Evolutionary conservation across 257 asterid genomes (phyloP), one percentile per base, ranked within the genome.

Genomic region (Capsicum pubescens): DNA sequence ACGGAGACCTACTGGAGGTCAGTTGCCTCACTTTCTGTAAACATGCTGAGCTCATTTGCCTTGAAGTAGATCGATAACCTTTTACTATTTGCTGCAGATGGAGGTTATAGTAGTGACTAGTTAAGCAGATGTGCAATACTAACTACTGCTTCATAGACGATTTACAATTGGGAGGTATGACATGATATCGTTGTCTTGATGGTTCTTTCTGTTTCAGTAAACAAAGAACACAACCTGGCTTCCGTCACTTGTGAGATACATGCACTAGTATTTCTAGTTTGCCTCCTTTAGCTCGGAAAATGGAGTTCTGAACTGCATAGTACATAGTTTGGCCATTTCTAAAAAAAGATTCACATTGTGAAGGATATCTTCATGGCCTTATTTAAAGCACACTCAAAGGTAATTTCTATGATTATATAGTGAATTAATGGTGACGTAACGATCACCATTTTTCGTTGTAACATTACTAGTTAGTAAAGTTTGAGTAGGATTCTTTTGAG

Each of bases 1-100:
- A 82, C 93, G 83, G 91, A 86, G 91, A 90, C 87, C 90, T 87
- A 90, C 91, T 21, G 95, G 98, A 90, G 98, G 98, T 95, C 87
- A 16, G 82, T 61, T 82, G 64, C 72, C 76, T 72, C 82, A 63
- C 46, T 84, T 17, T 54, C 44, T 11, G 13, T 79, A 71, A 52
- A 61, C 82, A 74, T 19, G 42, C 39, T 59, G 84, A 61, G 42
- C 54, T 72, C 85, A 6, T 15, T 50, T 74, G 39, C 78, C 85
- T 59, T 42, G 81, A 55, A 79, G 52, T 57, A 83, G 36, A 86
- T 48, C 67, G n/a, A 14, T 79, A 82, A 67, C 10, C 71, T 85
- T 2, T 72, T 39, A 3, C 76, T 84, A 54, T 79, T 85, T 84
- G 32, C 95, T 84, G 39, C 95, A 96, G 99, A 90, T 87, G 91